phyloP scores from a whole-genome alignment of 305 asterid genomes.

The Fraxinus velutina region DNA sequence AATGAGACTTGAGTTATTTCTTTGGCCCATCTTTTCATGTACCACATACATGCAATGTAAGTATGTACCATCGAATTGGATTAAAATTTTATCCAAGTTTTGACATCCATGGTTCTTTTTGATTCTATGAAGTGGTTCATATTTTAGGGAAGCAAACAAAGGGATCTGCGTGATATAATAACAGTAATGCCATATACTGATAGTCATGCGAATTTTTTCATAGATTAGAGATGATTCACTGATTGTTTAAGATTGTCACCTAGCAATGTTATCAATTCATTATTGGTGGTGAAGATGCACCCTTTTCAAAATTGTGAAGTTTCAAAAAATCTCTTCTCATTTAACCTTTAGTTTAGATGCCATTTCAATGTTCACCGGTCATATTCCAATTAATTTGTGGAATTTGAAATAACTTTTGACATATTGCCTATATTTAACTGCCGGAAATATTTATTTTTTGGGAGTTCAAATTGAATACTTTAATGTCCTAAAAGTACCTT shows the following conservation, averaged over 20 bases:
- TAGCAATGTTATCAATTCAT: slow-evolving; percentile 1
- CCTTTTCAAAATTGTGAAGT: neutral
- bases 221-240: neutral
- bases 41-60: neutral
- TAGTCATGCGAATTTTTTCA: neutral
- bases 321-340: neutral
- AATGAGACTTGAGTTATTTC: neutral
- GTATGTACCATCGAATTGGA: neutral
- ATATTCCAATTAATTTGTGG: neutral
- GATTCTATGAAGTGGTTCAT: neutral
- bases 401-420: neutral
- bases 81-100: neutral
- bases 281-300: neutral
- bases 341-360: neutral
- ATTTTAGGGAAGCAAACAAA: neutral
- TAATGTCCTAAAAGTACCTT: slow-evolving; percentile 4
- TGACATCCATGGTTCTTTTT: neutral
- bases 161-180: neutral
- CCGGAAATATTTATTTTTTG: neutral
- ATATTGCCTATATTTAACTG: neutral
- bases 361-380: neutral
- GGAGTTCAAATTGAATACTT: neutral
- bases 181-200: neutral
- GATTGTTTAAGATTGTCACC: neutral
- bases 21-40: neutral